phyloP scores from a whole-genome alignment of 371 early-diverging fungal genomes.

The Blakeslea trispora region DNA sequence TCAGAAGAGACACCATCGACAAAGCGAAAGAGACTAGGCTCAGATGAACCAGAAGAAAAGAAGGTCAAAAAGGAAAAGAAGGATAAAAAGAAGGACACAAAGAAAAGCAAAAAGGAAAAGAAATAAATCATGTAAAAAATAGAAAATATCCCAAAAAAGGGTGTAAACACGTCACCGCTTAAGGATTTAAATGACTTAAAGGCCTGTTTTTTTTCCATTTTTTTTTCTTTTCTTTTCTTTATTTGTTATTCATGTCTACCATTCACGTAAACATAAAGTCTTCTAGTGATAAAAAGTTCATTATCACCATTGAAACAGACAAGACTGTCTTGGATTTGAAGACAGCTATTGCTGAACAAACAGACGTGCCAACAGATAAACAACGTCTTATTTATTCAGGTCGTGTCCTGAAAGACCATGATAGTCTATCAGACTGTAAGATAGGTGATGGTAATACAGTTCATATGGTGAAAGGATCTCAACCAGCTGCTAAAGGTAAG shows the following conservation, averaged over 20 bases:
- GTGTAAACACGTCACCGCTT: slow-evolving; percentile 1
- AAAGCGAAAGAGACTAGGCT: slow-evolving; percentile 16
- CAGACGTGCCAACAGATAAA: slow-evolving; percentile 76
- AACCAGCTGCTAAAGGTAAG: slow-evolving; percentile 45
- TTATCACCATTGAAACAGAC: slow-evolving; percentile 64
- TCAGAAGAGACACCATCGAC: slow-evolving; percentile 23
- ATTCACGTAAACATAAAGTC: slow-evolving; percentile 80
- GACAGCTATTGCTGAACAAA: slow-evolving; percentile 66
- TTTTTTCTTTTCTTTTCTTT: slow-evolving; percentile 8
- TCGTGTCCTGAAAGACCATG: slow-evolving; percentile 91
- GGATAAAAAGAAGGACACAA: slow-evolving; percentile 19
- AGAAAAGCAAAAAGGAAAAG: slow-evolving; percentile 14
- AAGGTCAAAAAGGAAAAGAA: slow-evolving; percentile 22
- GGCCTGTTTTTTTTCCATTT: background rate
- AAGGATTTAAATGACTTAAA: too few species aligned
- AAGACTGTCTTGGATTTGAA: slow-evolving; percentile 80
- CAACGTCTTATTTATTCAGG: slow-evolving; percentile 95
- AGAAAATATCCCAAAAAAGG: background rate
- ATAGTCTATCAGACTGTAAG: slow-evolving; percentile 78
- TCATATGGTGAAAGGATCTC: slow-evolving; percentile 81
- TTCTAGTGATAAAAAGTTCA: slow-evolving; percentile 80
- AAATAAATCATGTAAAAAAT: background rate
- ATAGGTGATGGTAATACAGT: slow-evolving; percentile 78
- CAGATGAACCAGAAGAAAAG: slow-evolving; percentile 12
- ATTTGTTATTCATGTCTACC: slow-evolving; percentile 16